phyloP scores from a whole-genome alignment of 2,329 filamentous ascomycete species.

The Fusarium drepaniforme region DNA sequence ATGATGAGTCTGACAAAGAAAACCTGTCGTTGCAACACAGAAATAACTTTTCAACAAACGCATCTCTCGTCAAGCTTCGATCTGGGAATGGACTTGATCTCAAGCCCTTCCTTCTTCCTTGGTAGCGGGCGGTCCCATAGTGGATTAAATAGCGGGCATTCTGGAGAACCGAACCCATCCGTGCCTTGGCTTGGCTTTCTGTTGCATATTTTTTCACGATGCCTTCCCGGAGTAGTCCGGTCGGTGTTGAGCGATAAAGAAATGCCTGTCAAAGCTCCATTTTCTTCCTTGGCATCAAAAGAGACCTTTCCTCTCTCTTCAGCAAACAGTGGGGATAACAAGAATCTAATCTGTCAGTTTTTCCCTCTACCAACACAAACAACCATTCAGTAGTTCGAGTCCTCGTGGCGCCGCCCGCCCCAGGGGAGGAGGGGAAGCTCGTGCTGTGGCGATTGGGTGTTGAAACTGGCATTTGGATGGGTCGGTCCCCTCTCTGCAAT shows the following conservation, averaged over 20 bases:
- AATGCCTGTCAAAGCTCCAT: not conserved
- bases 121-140: constrained; percentile 16
- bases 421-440: constrained; percentile 8
- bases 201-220: constrained; percentile 13
- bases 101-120: constrained; percentile 28
- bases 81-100: constrained; percentile 27
- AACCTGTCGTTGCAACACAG: not conserved
- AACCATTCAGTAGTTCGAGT: not conserved
- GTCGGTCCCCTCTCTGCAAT: not conserved
- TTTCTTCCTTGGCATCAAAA: constrained; percentile 16
- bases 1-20: not conserved
- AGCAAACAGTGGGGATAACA: not conserved
- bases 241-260: constrained; percentile 26
- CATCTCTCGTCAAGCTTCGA: constrained; percentile 8
- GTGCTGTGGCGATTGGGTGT: constrained; percentile 38
- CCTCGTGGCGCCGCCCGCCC: constrained; percentile 8
- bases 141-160: constrained; percentile 5
- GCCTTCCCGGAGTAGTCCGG: constrained; percentile 20
- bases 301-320: not conserved
- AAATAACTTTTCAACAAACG: not conserved
- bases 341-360: constrained; percentile 9
- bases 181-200: constrained; percentile 4
- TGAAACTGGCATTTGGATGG: constrained; percentile 10
- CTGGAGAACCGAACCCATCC: constrained; percentile 22
- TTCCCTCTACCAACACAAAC: not conserved